Evolutionary conservation across 208 protist genomes (phyloP), one percentile per base, ranked within the genome.

Genomic region (Vickermania ingenoplastis): DNA sequence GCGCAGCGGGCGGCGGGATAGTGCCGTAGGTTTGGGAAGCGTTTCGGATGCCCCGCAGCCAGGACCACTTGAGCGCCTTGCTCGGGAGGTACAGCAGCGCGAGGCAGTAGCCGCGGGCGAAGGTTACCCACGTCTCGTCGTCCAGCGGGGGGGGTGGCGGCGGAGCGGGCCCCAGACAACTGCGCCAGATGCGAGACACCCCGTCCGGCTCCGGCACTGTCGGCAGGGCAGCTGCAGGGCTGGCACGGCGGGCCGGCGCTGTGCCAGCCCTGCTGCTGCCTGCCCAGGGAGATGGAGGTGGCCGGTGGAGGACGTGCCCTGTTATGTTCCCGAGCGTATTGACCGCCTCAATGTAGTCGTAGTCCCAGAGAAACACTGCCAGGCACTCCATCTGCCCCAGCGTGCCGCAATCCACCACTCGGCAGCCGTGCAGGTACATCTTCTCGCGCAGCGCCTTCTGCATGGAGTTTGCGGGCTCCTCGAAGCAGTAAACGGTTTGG

Each of bases 391-490:
- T 21, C 21, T 60, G 56, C 25, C 27, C 65, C 29, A 51, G 53
- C 28, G 60, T 69, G 17, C 66, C 66, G 25, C 62, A 64, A 59
- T 86, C 82, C 26, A 86, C 41, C 29, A 89, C 69, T 55, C 52
- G 63, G 41, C 73, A 74, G 5, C 73, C 70, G 45, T 79, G 59
- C 2, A 83, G 28, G 59, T 75, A 84, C 31, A 86, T 45, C 61
- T 83, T 73, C 53, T 83, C 76, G 13, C 67, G 50, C 24, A 77
- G 50, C 58, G 74, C 69, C 61, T 86, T 86, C 36, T 75, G 75
- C 79, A 86, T 78, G 1, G 82, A 86, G 25, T 71, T 61, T 31
- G 63, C 64, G 21, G 73, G 78, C 56, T 86, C 78, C n/a, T 81
- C 70, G 53, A 82, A 82, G 50, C 65, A 77, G 69, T 86, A 89